Evolutionary conservation across 2,329 filamentous ascomycete genomes (phyloP).

Genomic region (Drechslerella stenobrocha): DNA sequence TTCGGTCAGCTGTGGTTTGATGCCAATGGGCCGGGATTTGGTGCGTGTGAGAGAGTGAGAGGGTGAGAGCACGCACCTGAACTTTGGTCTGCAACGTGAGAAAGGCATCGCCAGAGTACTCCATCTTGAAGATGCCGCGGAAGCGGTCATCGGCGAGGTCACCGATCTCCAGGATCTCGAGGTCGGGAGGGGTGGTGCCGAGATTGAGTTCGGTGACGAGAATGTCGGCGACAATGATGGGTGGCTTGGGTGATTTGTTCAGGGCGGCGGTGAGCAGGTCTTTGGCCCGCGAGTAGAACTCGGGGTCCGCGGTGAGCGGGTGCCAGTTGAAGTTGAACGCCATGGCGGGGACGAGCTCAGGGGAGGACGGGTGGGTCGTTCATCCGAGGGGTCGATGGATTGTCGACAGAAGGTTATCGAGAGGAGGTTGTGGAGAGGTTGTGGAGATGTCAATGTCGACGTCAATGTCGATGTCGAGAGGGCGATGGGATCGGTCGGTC

Average conservation of each 20-base stretch:
- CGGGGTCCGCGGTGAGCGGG: conserved; percentile 91
- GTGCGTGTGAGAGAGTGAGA: too few relatives aligned
- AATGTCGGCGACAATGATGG: conserved; percentile 99
- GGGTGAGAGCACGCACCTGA: conserved; percentile 65
- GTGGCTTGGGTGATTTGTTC: conserved; percentile 96
- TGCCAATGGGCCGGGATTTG: not conserved
- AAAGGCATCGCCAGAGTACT: conserved; percentile 92
- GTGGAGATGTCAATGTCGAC: conserved; percentile 1
- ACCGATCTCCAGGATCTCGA: conserved; percentile 97
- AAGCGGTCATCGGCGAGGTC: conserved; percentile 97
- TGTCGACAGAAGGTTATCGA: not conserved
- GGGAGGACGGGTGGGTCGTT: conserved; percentile 26
- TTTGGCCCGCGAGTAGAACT: conserved; percentile 84
- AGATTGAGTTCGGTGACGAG: conserved; percentile 97
- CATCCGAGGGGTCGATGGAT: conserved; percentile 13
- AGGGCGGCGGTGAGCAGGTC: conserved; percentile 92
- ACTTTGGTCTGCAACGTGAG: conserved; percentile 93
- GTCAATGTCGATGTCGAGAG: too few relatives aligned
- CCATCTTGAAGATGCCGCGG: conserved; percentile 99
- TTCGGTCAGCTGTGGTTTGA: conserved; percentile 7
- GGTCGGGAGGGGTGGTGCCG: conserved; percentile 86
- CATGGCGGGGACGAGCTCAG: conserved; percentile 62
- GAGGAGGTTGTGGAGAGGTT: not conserved
- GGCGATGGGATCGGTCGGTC: conserved; percentile 12
- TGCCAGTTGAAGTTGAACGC: conserved; percentile 99